A percentile compares a stretch with the other conserved stretches of the same genome.
Conservation (phyloP, 1,284 basidiomycete genomes). For the Cryptococcus sp. region DNA sequence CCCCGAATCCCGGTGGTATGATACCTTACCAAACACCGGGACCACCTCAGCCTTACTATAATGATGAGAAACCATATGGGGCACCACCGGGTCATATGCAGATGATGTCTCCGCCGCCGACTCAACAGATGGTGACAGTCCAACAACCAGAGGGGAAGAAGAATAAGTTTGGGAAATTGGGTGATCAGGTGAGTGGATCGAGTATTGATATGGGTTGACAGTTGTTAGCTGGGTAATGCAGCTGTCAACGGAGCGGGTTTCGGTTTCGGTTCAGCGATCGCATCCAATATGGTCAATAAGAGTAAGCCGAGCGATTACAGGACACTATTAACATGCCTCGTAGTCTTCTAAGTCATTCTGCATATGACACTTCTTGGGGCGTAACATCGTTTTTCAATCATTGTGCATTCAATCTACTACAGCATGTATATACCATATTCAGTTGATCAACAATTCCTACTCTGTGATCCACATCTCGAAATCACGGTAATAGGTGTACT, state of each 20-base stretch:
- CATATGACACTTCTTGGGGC: background rate
- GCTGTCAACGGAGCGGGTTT: constrained; percentile 35
- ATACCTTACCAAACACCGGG: constrained; percentile 15
- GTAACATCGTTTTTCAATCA: background rate
- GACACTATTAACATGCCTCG: background rate
- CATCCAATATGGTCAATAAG: constrained; percentile 19
- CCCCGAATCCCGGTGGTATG: constrained; percentile 9
- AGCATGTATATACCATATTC: background rate
- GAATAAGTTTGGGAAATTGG: constrained; percentile 36
- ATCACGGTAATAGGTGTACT: constrained; percentile 60
- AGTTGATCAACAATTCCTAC: background rate
- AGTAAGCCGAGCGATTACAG: constrained; percentile 11
- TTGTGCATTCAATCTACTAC: background rate
- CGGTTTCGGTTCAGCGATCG: constrained; percentile 27
- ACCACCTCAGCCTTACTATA: background rate
- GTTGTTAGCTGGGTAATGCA: constrained; percentile 28
- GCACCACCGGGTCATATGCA: constrained; percentile 15
- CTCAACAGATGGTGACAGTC: constrained; percentile 21
- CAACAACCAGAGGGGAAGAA: constrained; percentile 23
- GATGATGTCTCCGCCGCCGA: constrained; percentile 7
- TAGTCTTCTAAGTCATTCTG: constrained; percentile 6
- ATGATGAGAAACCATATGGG: constrained; percentile 10
- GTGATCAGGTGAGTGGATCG: constrained; percentile 24
- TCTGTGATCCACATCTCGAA: constrained; percentile 54
- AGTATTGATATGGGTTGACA: background rate